Evolutionary conservation across 495 filamentous ascomycete species (phyloP).

Genomic region (Annulohypoxylon nitens): DNA sequence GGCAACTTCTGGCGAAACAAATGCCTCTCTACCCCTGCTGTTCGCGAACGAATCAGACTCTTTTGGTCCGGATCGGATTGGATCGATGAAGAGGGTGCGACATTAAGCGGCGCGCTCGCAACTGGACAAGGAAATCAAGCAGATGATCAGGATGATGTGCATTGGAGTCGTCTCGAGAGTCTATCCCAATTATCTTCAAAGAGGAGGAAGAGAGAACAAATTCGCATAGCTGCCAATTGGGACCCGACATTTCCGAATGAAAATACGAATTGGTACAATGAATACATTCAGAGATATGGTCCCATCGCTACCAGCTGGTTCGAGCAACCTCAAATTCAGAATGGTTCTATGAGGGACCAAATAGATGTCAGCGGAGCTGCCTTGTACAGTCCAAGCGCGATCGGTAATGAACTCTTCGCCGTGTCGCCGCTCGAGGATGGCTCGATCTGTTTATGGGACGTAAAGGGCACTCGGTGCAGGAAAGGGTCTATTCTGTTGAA

Average conservation of each 20-base stretch:
- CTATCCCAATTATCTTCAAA: conserved; percentile 39
- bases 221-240: conserved; percentile 77
- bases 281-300: conserved; percentile 86
- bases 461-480: conserved; percentile 69
- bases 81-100: conserved; percentile 54
- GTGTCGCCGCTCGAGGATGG: conserved; percentile 88
- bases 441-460: conserved; percentile 86
- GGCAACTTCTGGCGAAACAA: conserved; percentile 79
- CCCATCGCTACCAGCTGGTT: conserved; percentile 82
- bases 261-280: conserved; percentile 82
- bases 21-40: conserved; percentile 77
- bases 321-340: conserved; percentile 65
- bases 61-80: conserved; percentile 51
- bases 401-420: conserved; percentile 67
- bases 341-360: conserved; percentile 49
- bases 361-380: conserved; percentile 75
- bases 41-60: conserved; percentile 61
- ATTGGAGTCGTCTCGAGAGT: conserved; percentile 39
- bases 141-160: conserved; percentile 45
- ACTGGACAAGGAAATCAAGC: conserved; percentile 50
- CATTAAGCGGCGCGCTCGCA: conserved; percentile 47
- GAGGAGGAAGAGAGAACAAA: conserved; percentile 61
- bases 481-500: conserved; percentile 75
- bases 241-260: conserved; percentile 80
- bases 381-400: conserved; percentile 64